phyloP scores from a whole-genome alignment of 2,329 filamentous ascomycete species.

The Colletotrichum melonis region DNA sequence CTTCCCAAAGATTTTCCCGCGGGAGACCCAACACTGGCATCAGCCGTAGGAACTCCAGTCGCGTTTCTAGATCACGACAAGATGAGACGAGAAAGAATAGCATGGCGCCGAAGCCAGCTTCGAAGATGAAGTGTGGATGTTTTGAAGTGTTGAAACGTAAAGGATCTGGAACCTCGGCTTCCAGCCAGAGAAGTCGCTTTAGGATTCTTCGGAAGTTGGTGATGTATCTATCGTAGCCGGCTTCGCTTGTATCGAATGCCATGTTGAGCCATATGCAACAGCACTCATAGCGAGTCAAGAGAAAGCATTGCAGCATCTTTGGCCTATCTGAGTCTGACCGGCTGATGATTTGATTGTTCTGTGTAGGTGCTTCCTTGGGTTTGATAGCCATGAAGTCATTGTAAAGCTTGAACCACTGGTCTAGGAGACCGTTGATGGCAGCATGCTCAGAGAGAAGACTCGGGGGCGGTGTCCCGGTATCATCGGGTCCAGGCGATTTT shows the following conservation, averaged over 20 bases:
- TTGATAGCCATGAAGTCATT: neutral
- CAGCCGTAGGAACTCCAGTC: neutral
- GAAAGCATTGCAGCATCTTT: neutral
- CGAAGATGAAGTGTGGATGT: neutral
- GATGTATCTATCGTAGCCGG: neutral
- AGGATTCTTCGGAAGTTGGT: neutral
- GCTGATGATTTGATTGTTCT: neutral
- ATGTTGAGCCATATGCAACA: neutral
- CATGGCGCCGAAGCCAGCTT: neutral
- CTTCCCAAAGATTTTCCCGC: neutral
- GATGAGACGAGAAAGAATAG: slow-evolving; percentile 2
- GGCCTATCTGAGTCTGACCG: neutral
- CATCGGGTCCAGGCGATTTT: too few species aligned
- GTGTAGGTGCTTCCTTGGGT: neutral
- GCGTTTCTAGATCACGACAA: neutral
- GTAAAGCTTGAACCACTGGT: neutral
- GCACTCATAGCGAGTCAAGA: neutral
- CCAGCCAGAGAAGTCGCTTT: neutral
- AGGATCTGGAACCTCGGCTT: neutral
- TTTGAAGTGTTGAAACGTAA: neutral
- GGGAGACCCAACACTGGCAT: neutral
- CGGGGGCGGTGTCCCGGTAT: neutral
- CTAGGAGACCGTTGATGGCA: neutral
- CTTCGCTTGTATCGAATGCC: neutral
- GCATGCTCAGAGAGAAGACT: neutral